Evolutionary conservation across 2,329 filamentous ascomycete genomes (phyloP).

Genomic region (Coleophoma cylindrospora): DNA sequence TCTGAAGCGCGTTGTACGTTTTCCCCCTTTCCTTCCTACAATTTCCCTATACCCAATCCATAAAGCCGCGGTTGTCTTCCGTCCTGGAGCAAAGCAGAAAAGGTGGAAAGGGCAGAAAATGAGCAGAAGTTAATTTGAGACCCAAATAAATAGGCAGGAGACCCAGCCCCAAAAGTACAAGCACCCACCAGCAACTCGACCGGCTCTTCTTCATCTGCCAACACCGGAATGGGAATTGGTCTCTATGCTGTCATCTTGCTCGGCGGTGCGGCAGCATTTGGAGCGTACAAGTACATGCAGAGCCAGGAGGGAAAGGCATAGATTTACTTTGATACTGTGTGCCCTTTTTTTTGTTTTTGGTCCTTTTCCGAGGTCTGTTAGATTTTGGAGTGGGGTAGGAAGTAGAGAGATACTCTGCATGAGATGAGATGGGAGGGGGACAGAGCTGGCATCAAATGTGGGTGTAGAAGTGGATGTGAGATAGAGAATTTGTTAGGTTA

Average conservation of each 20-base stretch:
- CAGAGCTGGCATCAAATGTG: no score
- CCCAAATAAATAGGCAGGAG: constrained; percentile 55
- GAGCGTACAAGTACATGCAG: constrained; percentile 81
- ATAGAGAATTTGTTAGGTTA: no score
- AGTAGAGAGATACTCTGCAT: no score
- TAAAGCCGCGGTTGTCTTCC: neutral
- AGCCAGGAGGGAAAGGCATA: constrained; percentile 19
- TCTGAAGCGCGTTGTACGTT: constrained; percentile 74
- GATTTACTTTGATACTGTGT: neutral
- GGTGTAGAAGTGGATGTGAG: no score
- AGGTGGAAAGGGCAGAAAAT: neutral
- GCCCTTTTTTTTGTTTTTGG: no score
- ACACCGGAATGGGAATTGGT: constrained; percentile 63
- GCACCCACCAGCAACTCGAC: constrained; percentile 36
- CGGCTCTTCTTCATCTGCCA: constrained; percentile 30
- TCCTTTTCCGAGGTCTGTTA: no score
- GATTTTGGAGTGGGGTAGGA: no score
- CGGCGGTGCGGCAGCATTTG: constrained; percentile 72
- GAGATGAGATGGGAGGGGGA: no score
- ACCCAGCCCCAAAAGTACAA: constrained; percentile 66
- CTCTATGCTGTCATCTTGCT: constrained; percentile 78
- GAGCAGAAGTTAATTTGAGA: constrained; percentile 1
- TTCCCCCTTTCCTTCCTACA: neutral
- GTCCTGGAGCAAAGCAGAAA: no score
- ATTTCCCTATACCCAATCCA: constrained; percentile 3